Percentiles rank a stretch among this genome's conserved stretches.
Evolutionary conservation across 164 flowering plant species (phyloP).

Genomic region (Taxillus chinensis): DNA sequence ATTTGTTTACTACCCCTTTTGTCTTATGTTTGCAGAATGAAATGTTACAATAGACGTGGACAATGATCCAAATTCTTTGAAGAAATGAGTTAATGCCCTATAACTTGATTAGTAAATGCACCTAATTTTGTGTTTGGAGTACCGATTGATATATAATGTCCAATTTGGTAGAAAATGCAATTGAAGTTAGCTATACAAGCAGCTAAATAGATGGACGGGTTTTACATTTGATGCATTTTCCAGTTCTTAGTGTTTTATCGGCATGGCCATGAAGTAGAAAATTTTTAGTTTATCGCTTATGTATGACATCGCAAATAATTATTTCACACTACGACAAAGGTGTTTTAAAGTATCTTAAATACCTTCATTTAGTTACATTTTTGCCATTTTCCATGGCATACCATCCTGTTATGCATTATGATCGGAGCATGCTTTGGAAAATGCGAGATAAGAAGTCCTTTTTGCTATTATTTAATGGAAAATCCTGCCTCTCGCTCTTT

Average conservation of each 20-base stretch:
- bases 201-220: slow-evolving; percentile 99
- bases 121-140: not conserved
- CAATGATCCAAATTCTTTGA: slow-evolving; percentile 93
- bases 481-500: no score
- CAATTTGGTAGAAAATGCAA: slow-evolving; percentile 56
- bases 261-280: no score
- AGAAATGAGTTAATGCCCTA: slow-evolving; percentile 54
- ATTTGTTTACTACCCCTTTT: not conserved
- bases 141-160: slow-evolving; percentile 7
- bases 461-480: no score
- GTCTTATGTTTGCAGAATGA: slow-evolving; percentile 44
- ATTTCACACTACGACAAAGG: slow-evolving; percentile 81
- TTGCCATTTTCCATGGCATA: no score
- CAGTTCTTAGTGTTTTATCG: no score
- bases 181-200: slow-evolving; percentile 69
- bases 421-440: no score
- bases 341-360: no score
- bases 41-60: slow-evolving; percentile 73
- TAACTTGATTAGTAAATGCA: not conserved
- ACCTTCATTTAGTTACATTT: no score
- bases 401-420: no score
- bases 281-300: no score
- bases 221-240: not conserved
- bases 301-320: slow-evolving; percentile 54
- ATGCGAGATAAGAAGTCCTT: no score